Evolutionary conservation across 352 stramenopile species (phyloP).

Genomic region (Pythium monospermum): DNA sequence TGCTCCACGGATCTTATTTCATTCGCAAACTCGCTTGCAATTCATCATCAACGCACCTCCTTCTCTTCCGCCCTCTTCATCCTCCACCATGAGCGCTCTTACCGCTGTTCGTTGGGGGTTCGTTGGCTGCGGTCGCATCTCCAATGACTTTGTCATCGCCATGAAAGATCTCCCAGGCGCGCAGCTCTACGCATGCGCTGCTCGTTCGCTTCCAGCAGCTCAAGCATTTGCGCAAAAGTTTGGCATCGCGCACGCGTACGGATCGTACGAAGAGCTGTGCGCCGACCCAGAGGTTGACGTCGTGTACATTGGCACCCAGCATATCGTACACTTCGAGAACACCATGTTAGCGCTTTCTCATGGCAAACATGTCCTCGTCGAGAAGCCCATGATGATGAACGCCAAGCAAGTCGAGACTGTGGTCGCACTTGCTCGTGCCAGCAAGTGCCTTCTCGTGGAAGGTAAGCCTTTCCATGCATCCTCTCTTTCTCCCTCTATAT

Average conservation of each 20-base stretch:
- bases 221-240: slow-evolving; percentile 29
- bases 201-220: slow-evolving; percentile 37
- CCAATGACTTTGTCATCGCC: slow-evolving; percentile 46
- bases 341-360: slow-evolving; percentile 65
- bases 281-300: slow-evolving; percentile 80
- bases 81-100: no score
- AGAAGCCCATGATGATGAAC: slow-evolving; percentile 93
- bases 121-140: slow-evolving; percentile 61
- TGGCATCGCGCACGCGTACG: slow-evolving; percentile 56
- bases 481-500: not conserved
- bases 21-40: no score
- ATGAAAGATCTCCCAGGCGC: slow-evolving; percentile 24
- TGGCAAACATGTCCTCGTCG: slow-evolving; percentile 90
- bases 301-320: slow-evolving; percentile 90
- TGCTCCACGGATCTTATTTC: no score
- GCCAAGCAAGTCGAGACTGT: slow-evolving; percentile 59
- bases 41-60: no score
- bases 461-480: slow-evolving; percentile 9
- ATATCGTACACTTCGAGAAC: slow-evolving; percentile 80
- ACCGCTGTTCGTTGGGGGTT: slow-evolving; percentile 58
- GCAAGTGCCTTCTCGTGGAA: slow-evolving; percentile 77
- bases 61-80: no score
- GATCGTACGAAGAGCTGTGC: slow-evolving; percentile 82
- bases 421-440: slow-evolving; percentile 45
- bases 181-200: slow-evolving; percentile 40